These are phyloP conservation scores for Ramalina intermedia DNA, from an alignment of 495 filamentous ascomycete genomes.

Conservation along the genomic window DNA sequence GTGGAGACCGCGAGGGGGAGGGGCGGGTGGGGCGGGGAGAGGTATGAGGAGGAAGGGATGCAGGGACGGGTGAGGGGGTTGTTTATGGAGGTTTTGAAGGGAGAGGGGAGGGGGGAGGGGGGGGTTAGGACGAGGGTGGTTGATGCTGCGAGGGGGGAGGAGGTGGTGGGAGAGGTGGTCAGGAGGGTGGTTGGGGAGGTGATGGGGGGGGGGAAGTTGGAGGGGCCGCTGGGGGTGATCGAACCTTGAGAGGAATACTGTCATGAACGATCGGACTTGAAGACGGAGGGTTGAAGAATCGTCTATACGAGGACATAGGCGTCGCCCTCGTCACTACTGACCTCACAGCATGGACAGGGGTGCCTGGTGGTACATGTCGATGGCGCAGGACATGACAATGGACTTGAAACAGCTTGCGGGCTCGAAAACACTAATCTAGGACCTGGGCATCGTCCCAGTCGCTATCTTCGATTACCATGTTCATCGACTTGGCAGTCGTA, in stretches of 20 bases:
- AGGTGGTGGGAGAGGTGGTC: conserved; percentile 46
- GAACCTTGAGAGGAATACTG: conserved; percentile 18
- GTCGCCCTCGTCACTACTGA: no score
- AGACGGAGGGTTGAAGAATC: no score
- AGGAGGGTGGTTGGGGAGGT: conserved; percentile 37
- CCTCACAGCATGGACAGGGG: no score
- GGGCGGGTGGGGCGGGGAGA: conserved; percentile 75
- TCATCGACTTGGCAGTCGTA: conserved; percentile 15
- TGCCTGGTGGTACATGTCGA: no score
- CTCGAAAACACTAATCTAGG: conserved; percentile 24
- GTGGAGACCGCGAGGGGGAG: conserved; percentile 55
- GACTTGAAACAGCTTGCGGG: no score
- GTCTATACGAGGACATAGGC: no score
- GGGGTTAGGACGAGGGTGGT: conserved; percentile 24
- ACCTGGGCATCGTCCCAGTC: conserved; percentile 39
- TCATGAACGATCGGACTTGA: no score
- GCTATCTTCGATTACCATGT: conserved; percentile 47
- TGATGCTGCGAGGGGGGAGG: conserved; percentile 37
- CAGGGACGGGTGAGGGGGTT: conserved; percentile 64
- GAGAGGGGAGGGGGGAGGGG: conserved; percentile 23
- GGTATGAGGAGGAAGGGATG: conserved; percentile 77
- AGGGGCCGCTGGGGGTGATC: conserved; percentile 27
- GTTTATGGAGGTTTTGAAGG: conserved; percentile 39
- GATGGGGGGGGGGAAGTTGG: conserved; percentile 23
- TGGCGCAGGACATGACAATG: no score